phyloP scores from a whole-genome alignment of 352 stramenopile genomes.

The Vaucheria bursata region DNA sequence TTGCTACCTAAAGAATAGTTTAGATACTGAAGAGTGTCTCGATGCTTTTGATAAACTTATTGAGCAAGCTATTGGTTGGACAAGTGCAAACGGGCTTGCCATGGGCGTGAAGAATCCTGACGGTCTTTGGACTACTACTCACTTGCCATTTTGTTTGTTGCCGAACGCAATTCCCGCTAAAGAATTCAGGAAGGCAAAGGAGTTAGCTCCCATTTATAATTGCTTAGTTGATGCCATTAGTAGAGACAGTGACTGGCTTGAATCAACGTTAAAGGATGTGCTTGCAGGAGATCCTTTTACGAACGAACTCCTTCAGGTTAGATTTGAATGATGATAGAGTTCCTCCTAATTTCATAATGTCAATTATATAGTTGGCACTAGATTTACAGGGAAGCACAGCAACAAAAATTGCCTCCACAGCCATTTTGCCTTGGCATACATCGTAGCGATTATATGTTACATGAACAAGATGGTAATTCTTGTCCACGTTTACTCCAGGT shows the following conservation, averaged over 20 bases:
- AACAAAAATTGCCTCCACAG: constrained; percentile 60
- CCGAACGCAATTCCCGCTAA: constrained; percentile 18
- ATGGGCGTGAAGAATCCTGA: constrained; percentile 39
- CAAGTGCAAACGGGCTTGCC: constrained; percentile 23
- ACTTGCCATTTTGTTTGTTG: constrained; percentile 45
- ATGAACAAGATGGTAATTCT: constrained; percentile 53
- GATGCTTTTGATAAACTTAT: constrained; percentile 6
- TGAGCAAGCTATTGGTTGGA: constrained; percentile 33
- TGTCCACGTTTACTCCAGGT: constrained; percentile 35
- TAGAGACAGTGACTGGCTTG: constrained; percentile 45
- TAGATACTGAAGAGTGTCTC: background rate
- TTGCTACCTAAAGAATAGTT: too few species aligned
- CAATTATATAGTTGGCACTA: too few species aligned
- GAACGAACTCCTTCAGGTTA: constrained; percentile 3
- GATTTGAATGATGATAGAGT: too few species aligned
- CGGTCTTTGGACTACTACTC: constrained; percentile 36
- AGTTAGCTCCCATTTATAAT: constrained; percentile 41
- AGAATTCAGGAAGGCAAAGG: constrained; percentile 40
- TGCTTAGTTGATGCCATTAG: constrained; percentile 41
- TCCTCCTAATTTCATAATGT: too few species aligned
- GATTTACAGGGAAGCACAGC: background rate
- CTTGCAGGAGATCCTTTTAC: constrained; percentile 13
- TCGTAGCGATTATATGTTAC: constrained; percentile 88
- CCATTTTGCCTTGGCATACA: constrained; percentile 70
- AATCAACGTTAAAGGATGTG: constrained; percentile 36